Conservation (phyloP, 257 asterid species). For the Nicotiana otophora region DNA sequence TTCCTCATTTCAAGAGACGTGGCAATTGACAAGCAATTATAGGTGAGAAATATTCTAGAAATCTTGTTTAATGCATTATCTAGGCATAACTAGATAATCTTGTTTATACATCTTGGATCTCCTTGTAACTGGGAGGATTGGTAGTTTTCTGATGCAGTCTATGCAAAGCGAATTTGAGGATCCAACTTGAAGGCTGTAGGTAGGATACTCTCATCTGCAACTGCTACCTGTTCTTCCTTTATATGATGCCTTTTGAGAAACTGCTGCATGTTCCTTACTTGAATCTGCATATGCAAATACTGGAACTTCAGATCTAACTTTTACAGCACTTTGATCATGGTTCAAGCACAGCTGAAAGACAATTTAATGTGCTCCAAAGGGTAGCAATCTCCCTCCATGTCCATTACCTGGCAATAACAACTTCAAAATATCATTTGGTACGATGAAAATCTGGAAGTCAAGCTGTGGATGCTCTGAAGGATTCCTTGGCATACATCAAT, state of each 20-base stretch:
- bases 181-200: background rate
- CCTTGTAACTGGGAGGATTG: background rate
- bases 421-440: background rate
- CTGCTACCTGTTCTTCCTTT: background rate
- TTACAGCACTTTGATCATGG: background rate
- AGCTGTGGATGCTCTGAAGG: background rate
- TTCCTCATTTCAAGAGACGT: background rate
- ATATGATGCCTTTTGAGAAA: slow-evolving; percentile 5
- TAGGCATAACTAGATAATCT: background rate
- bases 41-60: slow-evolving; percentile 2
- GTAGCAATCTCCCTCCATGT: background rate
- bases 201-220: background rate
- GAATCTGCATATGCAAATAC: background rate
- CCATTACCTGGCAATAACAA: background rate
- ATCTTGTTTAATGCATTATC: background rate
- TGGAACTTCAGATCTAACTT: background rate
- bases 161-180: background rate
- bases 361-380: background rate
- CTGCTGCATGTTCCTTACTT: background rate
- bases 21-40: slow-evolving; percentile 1
- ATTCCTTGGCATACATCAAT: background rate
- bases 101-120: background rate
- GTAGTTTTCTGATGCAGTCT: background rate
- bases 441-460: background rate
- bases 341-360: background rate